Evolutionary conservation across 352 stramenopile species (phyloP), one percentile per base, ranked within the genome.

Genomic region (Globisporangium solare): DNA sequence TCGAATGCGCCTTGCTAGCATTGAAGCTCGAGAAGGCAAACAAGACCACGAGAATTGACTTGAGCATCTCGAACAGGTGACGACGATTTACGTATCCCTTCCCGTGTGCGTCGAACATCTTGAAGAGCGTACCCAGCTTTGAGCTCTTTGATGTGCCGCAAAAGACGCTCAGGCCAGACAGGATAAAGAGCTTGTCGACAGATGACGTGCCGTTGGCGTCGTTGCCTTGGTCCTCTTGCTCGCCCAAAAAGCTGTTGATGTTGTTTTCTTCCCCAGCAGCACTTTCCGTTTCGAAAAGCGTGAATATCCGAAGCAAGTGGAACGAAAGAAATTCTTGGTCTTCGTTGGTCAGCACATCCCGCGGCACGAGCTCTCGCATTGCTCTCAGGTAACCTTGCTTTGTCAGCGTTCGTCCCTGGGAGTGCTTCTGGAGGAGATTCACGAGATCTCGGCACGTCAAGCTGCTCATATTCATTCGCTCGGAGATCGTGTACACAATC

Each of bases 91-190:
- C 79, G 21, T 73, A 74, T 0, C 83, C 83, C 45, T 84, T 70
- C 13, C 71, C 64, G 8, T 87, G 83, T 2, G 66, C 66, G 21
- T 89, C 82, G 45, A 92, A 92, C 3, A 94, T 58, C 49, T 86
- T 89, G 53, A 95, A 97, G 13, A 95, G 54, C 13, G 92, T 83
- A 2, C 86, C 79, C 2, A 99, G 79, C 60, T 99, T 99, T 2
- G 79, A 80, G 64, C 91, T 98, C 64, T 99, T 99, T 13, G 93
- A 97, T 2, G 91, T 96, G 13, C 86, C 89, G 56, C 92, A 98
- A 43, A 99, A 88, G 17, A 99, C 79, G 51, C 87, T 95, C 66
- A 98, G 79, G 5, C 93, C 96, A 45, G 79, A 72, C 8, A 87
- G 55, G 8, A 95, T 51, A 37, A 90, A 77, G 8, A 92, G 58